Evolutionary conservation across 2,329 filamentous ascomycete genomes (phyloP).

Genomic region (Ophiosphaerella herpotricha): DNA sequence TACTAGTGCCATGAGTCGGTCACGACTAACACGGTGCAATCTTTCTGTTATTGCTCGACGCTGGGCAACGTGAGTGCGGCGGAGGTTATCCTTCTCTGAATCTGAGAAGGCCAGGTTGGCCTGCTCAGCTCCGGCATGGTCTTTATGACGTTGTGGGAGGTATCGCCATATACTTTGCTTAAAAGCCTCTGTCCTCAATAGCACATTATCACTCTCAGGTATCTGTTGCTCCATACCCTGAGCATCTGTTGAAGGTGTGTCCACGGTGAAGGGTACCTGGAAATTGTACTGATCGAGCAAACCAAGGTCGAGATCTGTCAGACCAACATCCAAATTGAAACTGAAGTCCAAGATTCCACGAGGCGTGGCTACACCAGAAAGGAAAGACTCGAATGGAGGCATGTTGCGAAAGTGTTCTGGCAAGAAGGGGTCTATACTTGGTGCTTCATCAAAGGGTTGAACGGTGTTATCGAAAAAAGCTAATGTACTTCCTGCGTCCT

Average conservation of each 20-base stretch:
- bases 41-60: constrained; percentile 50
- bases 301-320: constrained; percentile 52
- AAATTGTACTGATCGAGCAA: constrained; percentile 54
- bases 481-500: constrained; percentile 7
- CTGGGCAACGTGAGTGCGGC: constrained; percentile 39
- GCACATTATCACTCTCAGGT: constrained; percentile 24
- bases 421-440: constrained; percentile 21
- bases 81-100: constrained; percentile 33
- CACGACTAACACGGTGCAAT: constrained; percentile 51
- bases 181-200: constrained; percentile 38
- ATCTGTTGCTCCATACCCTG: constrained; percentile 19
- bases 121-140: constrained; percentile 34
- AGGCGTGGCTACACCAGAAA: constrained; percentile 49
- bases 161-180: constrained; percentile 54
- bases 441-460: constrained; percentile 19
- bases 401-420: constrained; percentile 39
- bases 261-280: constrained; percentile 48
- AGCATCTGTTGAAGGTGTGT: constrained; percentile 28
- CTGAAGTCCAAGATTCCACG: constrained; percentile 52
- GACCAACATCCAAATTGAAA: constrained; percentile 51
- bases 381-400: constrained; percentile 31
- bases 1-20: constrained; percentile 68
- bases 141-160: constrained; percentile 38
- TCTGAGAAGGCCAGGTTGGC: constrained; percentile 47
- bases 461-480: constrained; percentile 21